Evolutionary conservation across 2,329 filamentous ascomycete species (phyloP).

Genomic region (Pleurostoma richardsiae): DNA sequence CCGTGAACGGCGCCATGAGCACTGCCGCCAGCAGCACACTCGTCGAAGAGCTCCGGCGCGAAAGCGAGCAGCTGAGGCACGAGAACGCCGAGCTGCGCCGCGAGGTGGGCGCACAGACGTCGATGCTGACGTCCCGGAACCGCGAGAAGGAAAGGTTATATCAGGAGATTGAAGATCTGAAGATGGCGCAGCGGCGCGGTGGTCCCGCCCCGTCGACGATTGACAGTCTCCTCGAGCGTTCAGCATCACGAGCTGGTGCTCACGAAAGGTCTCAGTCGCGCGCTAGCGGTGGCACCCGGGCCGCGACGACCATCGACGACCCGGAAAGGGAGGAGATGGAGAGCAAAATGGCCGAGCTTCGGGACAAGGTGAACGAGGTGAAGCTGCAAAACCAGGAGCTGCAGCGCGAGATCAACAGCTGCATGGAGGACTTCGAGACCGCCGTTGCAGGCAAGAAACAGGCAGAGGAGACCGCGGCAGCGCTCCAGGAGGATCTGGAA

Average conservation of each 20-base stretch:
- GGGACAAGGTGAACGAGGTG: slow-evolving; percentile 80
- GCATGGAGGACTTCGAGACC: slow-evolving; percentile 73
- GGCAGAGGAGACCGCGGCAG: slow-evolving; percentile 50
- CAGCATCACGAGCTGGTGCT: slow-evolving; percentile 71
- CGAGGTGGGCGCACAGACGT: slow-evolving; percentile 92
- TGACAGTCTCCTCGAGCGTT: slow-evolving; percentile 92
- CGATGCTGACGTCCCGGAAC: slow-evolving; percentile 94
- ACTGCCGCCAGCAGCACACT: slow-evolving; percentile 53
- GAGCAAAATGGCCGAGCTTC: slow-evolving; percentile 72
- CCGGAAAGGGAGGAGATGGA: slow-evolving; percentile 82
- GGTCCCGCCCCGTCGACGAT: slow-evolving; percentile 61
- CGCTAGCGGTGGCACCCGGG: slow-evolving; percentile 61
- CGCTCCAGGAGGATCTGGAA: slow-evolving; percentile 77
- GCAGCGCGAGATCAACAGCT: slow-evolving; percentile 74
- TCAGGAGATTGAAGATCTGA: slow-evolving; percentile 95
- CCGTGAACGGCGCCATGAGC: slow-evolving; percentile 47
- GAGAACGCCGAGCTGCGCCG: slow-evolving; percentile 90
- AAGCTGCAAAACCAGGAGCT: slow-evolving; percentile 89
- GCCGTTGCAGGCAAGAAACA: slow-evolving; percentile 60
- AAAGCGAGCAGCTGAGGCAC: slow-evolving; percentile 73
- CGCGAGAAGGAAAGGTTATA: slow-evolving; percentile 92
- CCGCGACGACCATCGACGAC: slow-evolving; percentile 61
- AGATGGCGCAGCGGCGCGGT: slow-evolving; percentile 74
- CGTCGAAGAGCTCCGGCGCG: slow-evolving; percentile 67
- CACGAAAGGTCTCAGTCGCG: slow-evolving; percentile 71